phyloP scores from a whole-genome alignment of 1,139 yeast genomes.

The Pneumocystis oryctolagi region DNA sequence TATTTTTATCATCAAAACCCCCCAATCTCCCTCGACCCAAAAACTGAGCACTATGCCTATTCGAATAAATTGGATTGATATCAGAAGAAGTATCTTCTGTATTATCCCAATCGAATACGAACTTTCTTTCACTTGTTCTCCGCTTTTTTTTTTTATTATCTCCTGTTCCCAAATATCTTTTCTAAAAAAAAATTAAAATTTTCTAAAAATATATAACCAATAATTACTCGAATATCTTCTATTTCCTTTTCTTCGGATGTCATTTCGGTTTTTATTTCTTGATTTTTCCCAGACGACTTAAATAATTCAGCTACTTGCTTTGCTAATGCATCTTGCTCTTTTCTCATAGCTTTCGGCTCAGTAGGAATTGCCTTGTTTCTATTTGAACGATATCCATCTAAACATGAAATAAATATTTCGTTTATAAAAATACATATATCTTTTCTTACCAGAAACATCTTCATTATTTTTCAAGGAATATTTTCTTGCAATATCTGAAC shows the following conservation, averaged over 20 bases:
- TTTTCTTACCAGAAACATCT: neutral
- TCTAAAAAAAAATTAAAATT: neutral
- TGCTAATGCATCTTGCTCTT: neutral
- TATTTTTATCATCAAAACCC: constrained; percentile 4
- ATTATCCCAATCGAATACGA: constrained; percentile 56
- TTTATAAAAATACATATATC: neutral
- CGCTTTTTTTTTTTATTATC: constrained; percentile 14
- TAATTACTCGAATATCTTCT: neutral
- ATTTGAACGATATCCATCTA: neutral
- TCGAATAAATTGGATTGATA: constrained; percentile 30
- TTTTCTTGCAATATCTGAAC: neutral
- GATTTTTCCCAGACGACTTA: constrained; percentile 7
- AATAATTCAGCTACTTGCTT: neutral
- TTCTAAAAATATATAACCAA: neutral
- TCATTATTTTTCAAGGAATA: neutral
- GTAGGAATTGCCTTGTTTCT: neutral
- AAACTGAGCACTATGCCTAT: constrained; percentile 15
- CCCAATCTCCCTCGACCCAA: constrained; percentile 16
- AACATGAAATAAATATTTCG: neutral
- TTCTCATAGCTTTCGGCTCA: neutral
- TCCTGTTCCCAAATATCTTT: neutral
- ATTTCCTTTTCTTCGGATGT: constrained; percentile 8
- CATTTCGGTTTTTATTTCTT: constrained; percentile 6
- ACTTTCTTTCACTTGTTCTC: constrained; percentile 25
- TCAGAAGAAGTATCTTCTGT: constrained; percentile 47